phyloP scores from a whole-genome alignment of 495 filamentous ascomycete genomes.

The Penicillium longicatenatum region DNA sequence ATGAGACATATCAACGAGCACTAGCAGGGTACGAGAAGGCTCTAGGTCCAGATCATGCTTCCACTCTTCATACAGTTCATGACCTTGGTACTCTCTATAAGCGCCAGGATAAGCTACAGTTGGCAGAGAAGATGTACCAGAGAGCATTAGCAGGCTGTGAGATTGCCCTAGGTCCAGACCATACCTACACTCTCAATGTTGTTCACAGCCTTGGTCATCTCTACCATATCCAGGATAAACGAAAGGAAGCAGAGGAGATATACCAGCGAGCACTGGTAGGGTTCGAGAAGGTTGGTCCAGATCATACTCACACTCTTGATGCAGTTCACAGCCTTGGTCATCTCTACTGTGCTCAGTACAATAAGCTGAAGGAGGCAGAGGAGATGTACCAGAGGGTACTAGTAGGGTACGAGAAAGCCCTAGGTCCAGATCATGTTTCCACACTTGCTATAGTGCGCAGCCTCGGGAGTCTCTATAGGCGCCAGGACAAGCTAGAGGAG shows the following conservation, averaged over 20 bases:
- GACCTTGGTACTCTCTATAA: constrained; percentile 11
- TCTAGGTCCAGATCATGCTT: constrained; percentile 9
- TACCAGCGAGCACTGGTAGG: constrained; percentile 15
- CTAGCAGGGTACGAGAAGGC: constrained; percentile 13
- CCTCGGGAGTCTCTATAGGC: constrained; percentile 26
- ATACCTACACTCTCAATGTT: constrained; percentile 5
- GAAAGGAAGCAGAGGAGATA: constrained; percentile 12
- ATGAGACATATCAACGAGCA: constrained; percentile 15
- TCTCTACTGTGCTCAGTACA: constrained; percentile 35
- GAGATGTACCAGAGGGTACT: constrained; percentile 33
- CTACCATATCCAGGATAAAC: constrained; percentile 9
- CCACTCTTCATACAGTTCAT: constrained; percentile 7
- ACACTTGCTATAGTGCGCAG: constrained; percentile 41
- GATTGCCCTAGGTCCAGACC: constrained; percentile 11
- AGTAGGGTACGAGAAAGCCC: constrained; percentile 35
- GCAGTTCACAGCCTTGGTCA: constrained; percentile 34
- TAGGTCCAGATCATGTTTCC: constrained; percentile 34
- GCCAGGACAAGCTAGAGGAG: constrained; percentile 36
- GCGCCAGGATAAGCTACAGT: constrained; percentile 7
- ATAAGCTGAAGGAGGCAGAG: constrained; percentile 40
- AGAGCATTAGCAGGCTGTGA: constrained; percentile 13
- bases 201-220: constrained; percentile 15
- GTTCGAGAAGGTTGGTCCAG: constrained; percentile 12
- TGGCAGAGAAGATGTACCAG: constrained; percentile 15
- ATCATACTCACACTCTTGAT: constrained; percentile 14